Base-by-base conservation (phyloP, 2,329 filamentous ascomycete species). In the Epichloe uncinata region DNA sequence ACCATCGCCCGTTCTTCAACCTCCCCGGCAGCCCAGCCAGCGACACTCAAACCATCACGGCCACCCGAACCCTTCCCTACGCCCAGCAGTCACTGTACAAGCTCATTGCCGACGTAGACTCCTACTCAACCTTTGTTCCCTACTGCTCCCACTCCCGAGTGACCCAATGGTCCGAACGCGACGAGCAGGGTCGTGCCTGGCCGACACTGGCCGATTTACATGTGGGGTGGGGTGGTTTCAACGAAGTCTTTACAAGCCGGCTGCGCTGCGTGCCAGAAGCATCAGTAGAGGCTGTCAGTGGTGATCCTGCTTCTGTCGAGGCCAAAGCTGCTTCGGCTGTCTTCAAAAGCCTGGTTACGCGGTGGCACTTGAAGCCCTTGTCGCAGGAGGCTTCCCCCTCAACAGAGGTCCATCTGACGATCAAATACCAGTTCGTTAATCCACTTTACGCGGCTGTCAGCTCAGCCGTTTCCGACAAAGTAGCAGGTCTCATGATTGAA, bases 401-500 rank as follows among this genome's bases (percentile, higher is more conserved):
- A 50, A 94, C 88, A 4, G 78, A 85, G 58, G 87, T 97, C 13
- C 74, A 78, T 57, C 69, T 98, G 57, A 73, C 75, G 50, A 83
- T 98, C 57, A 78, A 82, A 54, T 96, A 90, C 64, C 79, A 84
- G 65, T 96, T 98, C 64, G 75, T 80, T 58, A 97, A 90, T 67
- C 87, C 90, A n/a, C 65, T 95, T 50, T 94, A 96, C 69, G 83
- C 82, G 41, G 81, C 85, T 18, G 73, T 96, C 62, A 93, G 90
- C 63, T 77, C 81, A 37, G 84, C 86, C 35, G 82, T 93, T 22
- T 87, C 88, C 56, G 84, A 87, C 34, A 88, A 87, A 68, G 81
- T 96, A 55, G 91, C 88, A 1, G 82, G 81, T 4, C 74, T 85
- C 55, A 95, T 98, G 89, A 85, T 97, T 56, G 82, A 87, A 65